Evolutionary conservation across 768 basidiomycete species (phyloP), one percentile per base, ranked within the genome.

Genomic region (Hydnomerulius pinastri): DNA sequence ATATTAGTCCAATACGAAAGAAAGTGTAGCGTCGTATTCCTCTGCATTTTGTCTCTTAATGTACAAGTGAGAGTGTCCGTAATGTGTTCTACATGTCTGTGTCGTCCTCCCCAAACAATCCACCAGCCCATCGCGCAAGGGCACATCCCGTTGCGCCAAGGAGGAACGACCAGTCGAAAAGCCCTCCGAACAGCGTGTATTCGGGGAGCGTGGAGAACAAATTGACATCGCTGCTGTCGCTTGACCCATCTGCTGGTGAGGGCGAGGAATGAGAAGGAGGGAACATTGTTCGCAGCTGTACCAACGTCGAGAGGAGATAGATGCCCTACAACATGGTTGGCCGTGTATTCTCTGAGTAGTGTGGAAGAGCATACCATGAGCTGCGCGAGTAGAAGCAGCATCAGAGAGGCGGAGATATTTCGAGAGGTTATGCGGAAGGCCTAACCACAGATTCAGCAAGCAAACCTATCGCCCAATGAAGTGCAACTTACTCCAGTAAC

Each of bases 201-300:
- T 78, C 77, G 1, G 90, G 90, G 21, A 92, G 79, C 3, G 85
- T 86, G 13, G 81, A 69, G 61, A 92, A 90, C 21, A 91, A 71
- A 57, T 86, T 87, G 18, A 67, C 50, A 13, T 59, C 57, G 15
- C 51, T 52, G 10, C 51, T 47, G 1, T 52, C 53, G 11, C 42
- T 45, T 9, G 33, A 51, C 18, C 24, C 53, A 5, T 49, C 54
- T 43, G 41, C 15, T 17, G 51, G 51, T 46, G 33, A 61, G n/a
- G 36, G 51, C 50, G 30, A 55, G 33, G 60, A 54, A 57, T 15
- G 60, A n/a, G 77, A 65, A 1, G 83, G 80, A 2, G 91, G 91
- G 65, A 93, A 91, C 10, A 86, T 85, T 23, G 85, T 83, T 33
- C 90, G 85, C 39, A 93, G 75, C 65, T 93, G 91, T 11, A 92